Evolutionary conservation across 305 asterid species (phyloP), one percentile per base, ranked within the genome.

Genomic region (Andrographis paniculata): DNA sequence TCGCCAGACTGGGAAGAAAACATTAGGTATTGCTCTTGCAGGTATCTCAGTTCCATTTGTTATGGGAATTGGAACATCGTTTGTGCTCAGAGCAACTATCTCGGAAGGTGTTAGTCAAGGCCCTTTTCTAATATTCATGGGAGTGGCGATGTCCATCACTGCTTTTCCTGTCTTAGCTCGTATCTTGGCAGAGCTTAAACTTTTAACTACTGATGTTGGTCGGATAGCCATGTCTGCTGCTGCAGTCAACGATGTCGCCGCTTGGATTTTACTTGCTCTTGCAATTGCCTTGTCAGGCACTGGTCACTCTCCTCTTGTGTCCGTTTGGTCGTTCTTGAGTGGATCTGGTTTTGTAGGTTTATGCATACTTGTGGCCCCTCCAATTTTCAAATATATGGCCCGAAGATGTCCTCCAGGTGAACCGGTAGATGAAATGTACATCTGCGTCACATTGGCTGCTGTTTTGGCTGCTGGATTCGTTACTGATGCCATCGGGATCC

Each of bases 171-270:
- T 82, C 28, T 59, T 76, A 70, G 94, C 94, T 28, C 94, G 94
- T 58, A 82, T 82, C 44, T 59, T 82, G 35, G 94, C 86, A 9
- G 94, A 82, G 45, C 73, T 82, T 11, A 79, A 79, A 68, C 86
- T 82, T 40, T 62, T 82, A 61, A 82, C 94, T 17, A 76, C 94
- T 0, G 81, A 74, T 48, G 79, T 76, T 16, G 94, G 94, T 36
- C 71, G 63, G 56, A 67, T 82, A 74, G 94, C 94, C 56, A 82
- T 82, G 94, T 82, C 94, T 0, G 89, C 94, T 22, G 94, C 94
- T 19, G 94, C 94, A 15, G 84, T 82, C 33, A 82, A 82, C 43
- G 94, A 82, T 27, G 78, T 82, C 55, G 93, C 80, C 4, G 93
- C 93, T 6, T 82, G 93, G 88, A 65, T 78, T 62, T 67, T 82